These are phyloP conservation scores for Simplicillium sp. DNA, from an alignment of 2,329 filamentous ascomycete genomes.

Conservation along the genomic window DNA sequence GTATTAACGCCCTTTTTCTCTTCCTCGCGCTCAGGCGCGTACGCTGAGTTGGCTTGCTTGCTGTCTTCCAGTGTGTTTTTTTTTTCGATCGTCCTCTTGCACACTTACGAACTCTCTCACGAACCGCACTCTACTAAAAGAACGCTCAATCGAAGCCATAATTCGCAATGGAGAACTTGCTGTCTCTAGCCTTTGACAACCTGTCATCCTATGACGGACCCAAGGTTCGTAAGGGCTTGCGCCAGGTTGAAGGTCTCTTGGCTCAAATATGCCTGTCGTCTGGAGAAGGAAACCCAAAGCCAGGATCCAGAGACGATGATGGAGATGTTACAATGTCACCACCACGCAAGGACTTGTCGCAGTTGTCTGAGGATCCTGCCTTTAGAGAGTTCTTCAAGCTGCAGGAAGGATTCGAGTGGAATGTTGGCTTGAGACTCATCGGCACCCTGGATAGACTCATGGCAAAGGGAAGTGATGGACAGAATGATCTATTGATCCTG, in stretches of 20 bases:
- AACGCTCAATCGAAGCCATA: too few species aligned
- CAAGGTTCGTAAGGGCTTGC: constrained; percentile 88
- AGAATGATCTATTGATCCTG: constrained; percentile 82
- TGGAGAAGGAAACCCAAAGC: constrained; percentile 10
- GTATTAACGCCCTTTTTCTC: constrained; percentile 15
- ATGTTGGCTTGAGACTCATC: constrained; percentile 79
- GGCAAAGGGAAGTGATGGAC: constrained; percentile 70
- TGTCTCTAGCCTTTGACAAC: constrained; percentile 93
- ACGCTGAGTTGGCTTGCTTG: too few species aligned
- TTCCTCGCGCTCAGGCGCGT: constrained; percentile 1
- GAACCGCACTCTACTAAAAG: too few species aligned
- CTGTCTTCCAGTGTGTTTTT: neutral
- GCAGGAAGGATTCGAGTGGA: constrained; percentile 97
- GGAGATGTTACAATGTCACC: constrained; percentile 16
- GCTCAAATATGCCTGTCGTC: constrained; percentile 84
- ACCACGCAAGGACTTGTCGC: constrained; percentile 52
- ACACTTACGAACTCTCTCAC: too few species aligned
- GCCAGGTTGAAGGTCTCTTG: constrained; percentile 87
- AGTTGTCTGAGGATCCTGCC: constrained; percentile 72
- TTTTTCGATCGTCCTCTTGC: constrained; percentile 2
- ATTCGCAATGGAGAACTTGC: constrained; percentile 70
- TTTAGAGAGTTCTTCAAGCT: constrained; percentile 95
- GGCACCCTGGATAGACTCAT: constrained; percentile 78
- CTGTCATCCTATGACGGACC: constrained; percentile 82
- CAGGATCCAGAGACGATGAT: constrained; percentile 20